Conservation (phyloP, 1,139 yeast genomes). For the Debaryomyces psychrophilus region DNA sequence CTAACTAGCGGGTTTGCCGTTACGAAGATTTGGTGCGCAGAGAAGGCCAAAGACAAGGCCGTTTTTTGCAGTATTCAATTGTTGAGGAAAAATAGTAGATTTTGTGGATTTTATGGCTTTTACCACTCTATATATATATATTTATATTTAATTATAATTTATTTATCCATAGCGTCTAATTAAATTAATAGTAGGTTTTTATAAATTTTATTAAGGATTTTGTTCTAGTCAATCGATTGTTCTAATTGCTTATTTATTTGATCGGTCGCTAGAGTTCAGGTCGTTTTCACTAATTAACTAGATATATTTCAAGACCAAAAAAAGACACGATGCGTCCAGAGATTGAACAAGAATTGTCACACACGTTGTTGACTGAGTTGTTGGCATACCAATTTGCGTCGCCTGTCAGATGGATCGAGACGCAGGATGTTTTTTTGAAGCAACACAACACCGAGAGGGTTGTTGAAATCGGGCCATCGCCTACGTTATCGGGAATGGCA, state of each 20-base stretch:
- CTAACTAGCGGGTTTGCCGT: neutral
- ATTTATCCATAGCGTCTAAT: conserved; percentile 1
- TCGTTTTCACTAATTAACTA: conserved; percentile 1
- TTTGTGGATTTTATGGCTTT: conserved; percentile 3
- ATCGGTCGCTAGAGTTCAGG: neutral
- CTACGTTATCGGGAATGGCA: conserved; percentile 98
- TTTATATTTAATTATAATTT: neutral
- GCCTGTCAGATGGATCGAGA: conserved; percentile 99
- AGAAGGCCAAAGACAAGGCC: neutral
- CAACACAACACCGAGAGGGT: conserved; percentile 95
- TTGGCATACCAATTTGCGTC: conserved; percentile 98
- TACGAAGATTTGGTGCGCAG: neutral
- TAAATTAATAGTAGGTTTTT: neutral
- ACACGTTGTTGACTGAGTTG: conserved; percentile 88
- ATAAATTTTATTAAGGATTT: neutral
- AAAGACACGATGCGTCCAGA: conserved; percentile 79
- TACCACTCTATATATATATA: neutral
- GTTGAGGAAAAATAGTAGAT: conserved; percentile 6
- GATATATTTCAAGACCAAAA: neutral
- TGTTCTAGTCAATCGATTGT: neutral
- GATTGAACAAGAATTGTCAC: conserved; percentile 96
- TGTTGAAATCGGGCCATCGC: conserved; percentile 98
- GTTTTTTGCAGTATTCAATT: conserved; percentile 1
- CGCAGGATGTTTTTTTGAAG: conserved; percentile 95
- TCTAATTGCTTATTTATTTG: conserved; percentile 2